A percentile compares a stretch with the other conserved stretches of the same genome.
Evolutionary conservation across 345 rosid genomes (phyloP).

Genomic region (Salix purpurea): DNA sequence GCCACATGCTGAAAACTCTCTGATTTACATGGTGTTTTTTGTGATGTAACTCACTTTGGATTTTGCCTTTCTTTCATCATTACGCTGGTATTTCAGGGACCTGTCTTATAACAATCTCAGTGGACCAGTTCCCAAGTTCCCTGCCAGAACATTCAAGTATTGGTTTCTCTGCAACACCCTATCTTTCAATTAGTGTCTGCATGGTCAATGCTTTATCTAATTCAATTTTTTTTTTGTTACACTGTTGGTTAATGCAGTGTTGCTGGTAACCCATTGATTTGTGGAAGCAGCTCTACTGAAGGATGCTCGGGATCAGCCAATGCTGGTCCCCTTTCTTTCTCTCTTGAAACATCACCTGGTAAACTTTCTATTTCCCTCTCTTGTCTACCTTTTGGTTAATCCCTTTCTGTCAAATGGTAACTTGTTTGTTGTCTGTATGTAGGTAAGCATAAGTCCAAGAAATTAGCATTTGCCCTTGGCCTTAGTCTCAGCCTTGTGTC

Average conservation of each 20-base stretch:
- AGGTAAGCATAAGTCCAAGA: conserved; percentile 56
- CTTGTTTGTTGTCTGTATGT: conserved; percentile 3
- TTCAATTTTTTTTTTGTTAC: not conserved
- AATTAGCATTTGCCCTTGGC: conserved; percentile 67
- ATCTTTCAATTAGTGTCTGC: not conserved
- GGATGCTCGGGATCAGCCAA: conserved; percentile 62
- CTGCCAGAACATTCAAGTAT: conserved; percentile 82
- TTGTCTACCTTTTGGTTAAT: not conserved
- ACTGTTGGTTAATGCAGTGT: conserved; percentile 47
- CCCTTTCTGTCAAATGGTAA: not conserved
- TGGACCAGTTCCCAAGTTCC: conserved; percentile 74
- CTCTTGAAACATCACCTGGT: conserved; percentile 57
- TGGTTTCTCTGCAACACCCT: not conserved
- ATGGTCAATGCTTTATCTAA: not conserved
- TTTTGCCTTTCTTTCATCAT: conserved; percentile 6
- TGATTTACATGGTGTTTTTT: not conserved
- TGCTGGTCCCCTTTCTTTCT: conserved; percentile 46
- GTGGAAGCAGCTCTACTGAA: conserved; percentile 49
- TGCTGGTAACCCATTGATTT: conserved; percentile 75
- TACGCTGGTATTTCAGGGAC: conserved; percentile 54
- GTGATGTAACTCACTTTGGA: conserved; percentile 7
- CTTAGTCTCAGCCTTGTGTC: conserved; percentile 50
- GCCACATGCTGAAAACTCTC: not conserved
- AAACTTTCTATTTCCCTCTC: conserved; percentile 1
- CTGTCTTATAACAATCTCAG: conserved; percentile 90